Percentiles rank a stretch among this genome's conserved stretches.
Conservation (phyloP, 345 rosid species). For the Brassica nigra region DNA sequence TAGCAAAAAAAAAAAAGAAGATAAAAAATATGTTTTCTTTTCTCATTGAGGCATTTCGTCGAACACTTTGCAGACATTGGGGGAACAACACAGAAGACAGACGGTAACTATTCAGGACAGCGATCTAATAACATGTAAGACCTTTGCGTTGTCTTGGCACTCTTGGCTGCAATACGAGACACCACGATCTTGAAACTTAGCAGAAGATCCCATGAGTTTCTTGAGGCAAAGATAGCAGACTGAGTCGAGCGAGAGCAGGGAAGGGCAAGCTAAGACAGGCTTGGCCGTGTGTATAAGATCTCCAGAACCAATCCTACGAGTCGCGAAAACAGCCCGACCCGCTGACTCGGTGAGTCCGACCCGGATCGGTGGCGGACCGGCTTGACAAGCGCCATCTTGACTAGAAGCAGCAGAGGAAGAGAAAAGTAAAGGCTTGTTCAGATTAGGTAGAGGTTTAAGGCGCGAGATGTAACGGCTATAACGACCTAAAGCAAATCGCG, state of each 20-base stretch:
- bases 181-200: conserved; percentile 39
- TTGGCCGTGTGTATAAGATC: conserved; percentile 86
- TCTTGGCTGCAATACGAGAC: conserved; percentile 58
- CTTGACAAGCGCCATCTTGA: conserved; percentile 25
- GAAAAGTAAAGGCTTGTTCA: background rate
- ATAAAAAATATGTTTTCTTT: background rate
- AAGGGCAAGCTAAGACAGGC: conserved; percentile 62
- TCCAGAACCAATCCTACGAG: conserved; percentile 63
- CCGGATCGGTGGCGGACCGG: conserved; percentile 66
- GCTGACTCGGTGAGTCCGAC: conserved; percentile 72
- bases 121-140: conserved; percentile 21
- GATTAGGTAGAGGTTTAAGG: conserved; percentile 23
- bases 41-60: conserved; percentile 44
- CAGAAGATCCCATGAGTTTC: conserved; percentile 35
- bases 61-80: conserved; percentile 40
- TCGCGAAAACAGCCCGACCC: conserved; percentile 87
- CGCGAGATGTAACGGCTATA: conserved; percentile 51
- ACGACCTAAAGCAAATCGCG: conserved; percentile 31
- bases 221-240: conserved; percentile 78
- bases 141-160: conserved; percentile 62
- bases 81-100: background rate
- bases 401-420: conserved; percentile 37
- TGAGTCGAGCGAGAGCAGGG: conserved; percentile 41
- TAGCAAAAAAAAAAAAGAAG: background rate
- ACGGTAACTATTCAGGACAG: background rate